phyloP scores from a whole-genome alignment of 164 flowering plant species.

The Berberis thunbergii region DNA sequence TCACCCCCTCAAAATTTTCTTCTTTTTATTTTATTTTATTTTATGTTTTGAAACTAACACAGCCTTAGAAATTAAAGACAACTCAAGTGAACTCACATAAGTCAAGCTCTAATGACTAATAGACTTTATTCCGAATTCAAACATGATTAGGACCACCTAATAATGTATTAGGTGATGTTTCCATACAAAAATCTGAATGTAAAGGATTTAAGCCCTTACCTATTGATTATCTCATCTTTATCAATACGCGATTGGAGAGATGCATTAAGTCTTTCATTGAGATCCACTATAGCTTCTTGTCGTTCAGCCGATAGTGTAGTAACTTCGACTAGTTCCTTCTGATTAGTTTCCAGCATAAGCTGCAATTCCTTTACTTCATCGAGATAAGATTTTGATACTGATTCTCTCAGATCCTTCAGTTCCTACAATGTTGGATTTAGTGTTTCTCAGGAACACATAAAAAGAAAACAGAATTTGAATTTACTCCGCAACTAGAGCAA shows the following conservation, averaged over 20 bases:
- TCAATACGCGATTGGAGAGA: constrained; percentile 73
- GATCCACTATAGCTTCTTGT: constrained; percentile 64
- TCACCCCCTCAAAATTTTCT: too few relatives aligned
- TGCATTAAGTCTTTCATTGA: constrained; percentile 61
- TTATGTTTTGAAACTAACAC: too few relatives aligned
- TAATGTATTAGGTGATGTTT: background rate
- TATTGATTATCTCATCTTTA: constrained; percentile 69
- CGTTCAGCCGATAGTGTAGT: constrained; percentile 50
- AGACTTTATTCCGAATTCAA: background rate
- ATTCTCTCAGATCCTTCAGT: constrained; percentile 56
- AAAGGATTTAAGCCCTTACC: constrained; percentile 26
- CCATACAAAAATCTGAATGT: too few relatives aligned
- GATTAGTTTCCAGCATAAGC: constrained; percentile 39
- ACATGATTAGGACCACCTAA: background rate
- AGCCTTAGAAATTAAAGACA: too few relatives aligned
- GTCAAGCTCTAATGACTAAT: background rate
- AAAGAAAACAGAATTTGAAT: background rate
- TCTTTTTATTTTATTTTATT: too few relatives aligned
- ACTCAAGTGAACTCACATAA: background rate
- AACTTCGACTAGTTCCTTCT: constrained; percentile 51
- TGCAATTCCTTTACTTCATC: constrained; percentile 47
- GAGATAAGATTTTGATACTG: constrained; percentile 40
- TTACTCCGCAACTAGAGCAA: background rate
- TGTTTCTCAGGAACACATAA: background rate
- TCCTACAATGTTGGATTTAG: constrained; percentile 39